Percentiles rank a stretch among this genome's conserved stretches.
phyloP scores from a whole-genome alignment of 2,329 filamentous ascomycete species.

The Ascocoryne sarcoides region DNA sequence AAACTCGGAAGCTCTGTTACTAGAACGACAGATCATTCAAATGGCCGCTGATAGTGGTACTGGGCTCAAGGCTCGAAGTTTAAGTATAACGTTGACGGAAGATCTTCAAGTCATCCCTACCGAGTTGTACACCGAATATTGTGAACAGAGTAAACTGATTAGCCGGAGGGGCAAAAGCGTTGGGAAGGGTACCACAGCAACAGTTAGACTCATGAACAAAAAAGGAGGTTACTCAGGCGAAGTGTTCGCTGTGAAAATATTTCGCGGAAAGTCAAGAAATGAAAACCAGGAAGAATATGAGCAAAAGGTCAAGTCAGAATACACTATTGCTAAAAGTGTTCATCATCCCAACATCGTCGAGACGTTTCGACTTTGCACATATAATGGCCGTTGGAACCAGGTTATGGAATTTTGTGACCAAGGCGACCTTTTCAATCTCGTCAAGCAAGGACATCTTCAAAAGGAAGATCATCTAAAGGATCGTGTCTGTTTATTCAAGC shows the following conservation, averaged over 20 bases:
- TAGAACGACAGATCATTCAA: constrained; percentile 41
- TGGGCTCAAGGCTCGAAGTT: constrained; percentile 68
- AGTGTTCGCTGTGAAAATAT: constrained; percentile 81
- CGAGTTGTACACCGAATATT: constrained; percentile 61
- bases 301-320: constrained; percentile 87
- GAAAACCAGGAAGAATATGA: constrained; percentile 70
- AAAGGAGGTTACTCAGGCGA: constrained; percentile 54
- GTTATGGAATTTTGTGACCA: constrained; percentile 88
- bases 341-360: constrained; percentile 84
- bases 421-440: constrained; percentile 70
- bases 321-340: constrained; percentile 74
- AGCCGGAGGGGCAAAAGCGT: constrained; percentile 66
- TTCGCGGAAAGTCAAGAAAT: constrained; percentile 59
- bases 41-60: constrained; percentile 61
- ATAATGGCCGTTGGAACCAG: constrained; percentile 73
- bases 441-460: constrained; percentile 62
- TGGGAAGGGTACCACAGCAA: constrained; percentile 75
- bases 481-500: constrained; percentile 80
- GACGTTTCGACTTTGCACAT: constrained; percentile 61
- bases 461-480: constrained; percentile 56
- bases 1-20: constrained; percentile 4
- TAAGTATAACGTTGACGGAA: constrained; percentile 66
- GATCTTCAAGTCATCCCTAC: constrained; percentile 61
- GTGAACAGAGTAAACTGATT: constrained; percentile 60
- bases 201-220: constrained; percentile 70